Conservation (phyloP, 768 basidiomycete genomes). For the Erythrobasidium yunnanense region DNA sequence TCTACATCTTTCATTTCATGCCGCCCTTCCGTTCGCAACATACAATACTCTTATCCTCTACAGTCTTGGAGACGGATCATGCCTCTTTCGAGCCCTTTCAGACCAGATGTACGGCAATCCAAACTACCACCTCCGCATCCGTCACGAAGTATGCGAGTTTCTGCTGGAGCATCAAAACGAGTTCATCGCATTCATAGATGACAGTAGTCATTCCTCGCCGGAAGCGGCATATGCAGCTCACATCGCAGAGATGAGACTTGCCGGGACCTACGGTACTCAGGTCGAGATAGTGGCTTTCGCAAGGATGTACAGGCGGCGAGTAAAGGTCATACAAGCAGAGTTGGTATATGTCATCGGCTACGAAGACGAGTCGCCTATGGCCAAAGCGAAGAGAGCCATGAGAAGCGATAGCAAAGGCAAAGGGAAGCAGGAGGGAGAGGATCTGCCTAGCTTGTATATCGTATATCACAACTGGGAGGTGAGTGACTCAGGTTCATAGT, state of each 20-base stretch:
- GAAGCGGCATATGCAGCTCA: slow-evolving; percentile 9
- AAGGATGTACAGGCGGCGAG: slow-evolving; percentile 61
- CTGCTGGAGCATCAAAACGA: slow-evolving; percentile 57
- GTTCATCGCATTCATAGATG: slow-evolving; percentile 79
- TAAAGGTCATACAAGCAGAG: slow-evolving; percentile 87
- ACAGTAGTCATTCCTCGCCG: slow-evolving; percentile 32
- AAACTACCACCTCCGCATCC: slow-evolving; percentile 56
- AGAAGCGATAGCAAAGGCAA: slow-evolving; percentile 26
- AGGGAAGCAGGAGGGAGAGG: slow-evolving; percentile 25
- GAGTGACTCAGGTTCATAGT: not conserved
- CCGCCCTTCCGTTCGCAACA: not conserved
- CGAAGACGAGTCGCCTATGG: slow-evolving; percentile 39
- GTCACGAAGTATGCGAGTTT: slow-evolving; percentile 71
- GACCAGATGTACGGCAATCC: slow-evolving; percentile 76
- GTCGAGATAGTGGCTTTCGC: slow-evolving; percentile 88
- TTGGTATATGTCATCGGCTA: slow-evolving; percentile 75
- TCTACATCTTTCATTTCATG: not conserved
- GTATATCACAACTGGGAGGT: slow-evolving; percentile 61
- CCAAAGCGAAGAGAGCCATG: slow-evolving; percentile 1
- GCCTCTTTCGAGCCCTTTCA: slow-evolving; percentile 54
- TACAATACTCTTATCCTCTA: not conserved
- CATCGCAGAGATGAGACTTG: slow-evolving; percentile 26
- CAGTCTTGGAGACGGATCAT: slow-evolving; percentile 58
- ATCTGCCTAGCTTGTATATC: slow-evolving; percentile 53
- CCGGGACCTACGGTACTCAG: slow-evolving; percentile 83